These are phyloP conservation scores for Tylopilus felleus DNA, from an alignment of 768 basidiomycete species.

Conservation along the genomic window DNA sequence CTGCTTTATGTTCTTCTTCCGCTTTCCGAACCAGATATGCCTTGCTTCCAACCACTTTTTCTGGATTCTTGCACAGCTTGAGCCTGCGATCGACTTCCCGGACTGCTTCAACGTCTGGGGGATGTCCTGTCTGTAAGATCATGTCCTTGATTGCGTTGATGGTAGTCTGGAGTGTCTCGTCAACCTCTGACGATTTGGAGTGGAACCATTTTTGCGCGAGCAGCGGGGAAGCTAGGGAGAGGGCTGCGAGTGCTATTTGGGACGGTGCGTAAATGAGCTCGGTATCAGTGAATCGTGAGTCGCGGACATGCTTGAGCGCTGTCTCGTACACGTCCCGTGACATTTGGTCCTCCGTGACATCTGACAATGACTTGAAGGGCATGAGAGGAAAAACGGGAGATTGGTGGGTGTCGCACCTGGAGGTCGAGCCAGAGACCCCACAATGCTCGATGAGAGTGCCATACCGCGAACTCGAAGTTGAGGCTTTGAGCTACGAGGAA, in stretches of 20 bases:
- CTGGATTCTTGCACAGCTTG: constrained; percentile 90
- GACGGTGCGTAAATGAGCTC: constrained; percentile 92
- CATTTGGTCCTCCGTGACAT: constrained; percentile 44
- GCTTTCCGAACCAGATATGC: constrained; percentile 70
- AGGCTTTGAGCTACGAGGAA: constrained; percentile 95
- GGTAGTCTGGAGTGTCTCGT: constrained; percentile 27
- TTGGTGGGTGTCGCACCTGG: constrained; percentile 51
- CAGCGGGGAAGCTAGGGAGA: constrained; percentile 61
- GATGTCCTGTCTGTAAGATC: constrained; percentile 51
- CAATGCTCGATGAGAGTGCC: constrained; percentile 85
- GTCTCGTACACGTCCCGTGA: constrained; percentile 57
- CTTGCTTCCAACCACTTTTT: constrained; percentile 88
- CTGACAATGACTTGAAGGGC: constrained; percentile 52
- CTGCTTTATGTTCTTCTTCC: constrained; percentile 67
- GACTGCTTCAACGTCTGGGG: constrained; percentile 79
- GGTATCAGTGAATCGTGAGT: constrained; percentile 85
- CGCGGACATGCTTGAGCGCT: constrained; percentile 64
- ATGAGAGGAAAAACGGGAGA: constrained; percentile 9
- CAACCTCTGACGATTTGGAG: constrained; percentile 32
- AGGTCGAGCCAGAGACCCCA: constrained; percentile 89
- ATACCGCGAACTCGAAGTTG: constrained; percentile 89
- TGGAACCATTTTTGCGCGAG: constrained; percentile 61
- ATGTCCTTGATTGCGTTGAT: constrained; percentile 49
- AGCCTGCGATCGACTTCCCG: constrained; percentile 87
- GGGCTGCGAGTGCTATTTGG: constrained; percentile 84